Base-by-base conservation (phyloP, 148 eudicot genomes). In the Linanthus parryae region DNA sequence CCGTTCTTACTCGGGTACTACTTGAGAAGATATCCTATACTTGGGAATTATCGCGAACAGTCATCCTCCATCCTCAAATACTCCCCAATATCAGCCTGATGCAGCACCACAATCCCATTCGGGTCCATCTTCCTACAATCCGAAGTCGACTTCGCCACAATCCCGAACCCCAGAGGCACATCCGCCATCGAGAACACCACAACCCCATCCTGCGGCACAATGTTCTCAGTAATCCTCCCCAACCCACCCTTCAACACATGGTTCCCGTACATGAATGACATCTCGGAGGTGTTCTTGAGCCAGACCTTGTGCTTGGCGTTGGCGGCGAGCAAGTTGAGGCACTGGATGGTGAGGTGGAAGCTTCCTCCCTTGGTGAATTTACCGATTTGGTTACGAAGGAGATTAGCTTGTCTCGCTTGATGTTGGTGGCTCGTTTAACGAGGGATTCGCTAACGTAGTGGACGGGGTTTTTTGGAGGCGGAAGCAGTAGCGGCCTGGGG, bases 31-130 rank as follows among this genome's bases (percentile, higher is more conserved):
- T n/a, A n/a, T n/a, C n/a, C n/a, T n/a, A n/a, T n/a, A n/a, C n/a
- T n/a, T n/a, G n/a, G n/a, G n/a, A n/a, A n/a, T n/a, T n/a, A n/a
- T n/a, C n/a, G n/a, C n/a, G n/a, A n/a, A n/a, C n/a, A n/a, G 11
- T 91, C 95, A 56, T 91, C 97, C 56, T 91, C 95, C 69, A 64
- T 77, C 63, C 98, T 77, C 76, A 91, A 64, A 55, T 91, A 91
- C 77, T 76, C 95, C 37, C 95, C 98, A 57, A 84, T 75, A 76
- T 91, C 98, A 4, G 80, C 84, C 56, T 87, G 95, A 25, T 78
- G 79, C 62, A 83, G 74, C 44, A 91, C 98, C 10, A 91, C 95
- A 59, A 91, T 79, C 50, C 80, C 84, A 60, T 85, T 86, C 0
- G 97, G 97, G 27, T 83, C 95, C 70, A 82, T 70, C 57, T 86